These are phyloP conservation scores for Aureobasidium sp. DNA, from an alignment of 2,329 filamentous ascomycete genomes.

Conservation along the genomic window DNA sequence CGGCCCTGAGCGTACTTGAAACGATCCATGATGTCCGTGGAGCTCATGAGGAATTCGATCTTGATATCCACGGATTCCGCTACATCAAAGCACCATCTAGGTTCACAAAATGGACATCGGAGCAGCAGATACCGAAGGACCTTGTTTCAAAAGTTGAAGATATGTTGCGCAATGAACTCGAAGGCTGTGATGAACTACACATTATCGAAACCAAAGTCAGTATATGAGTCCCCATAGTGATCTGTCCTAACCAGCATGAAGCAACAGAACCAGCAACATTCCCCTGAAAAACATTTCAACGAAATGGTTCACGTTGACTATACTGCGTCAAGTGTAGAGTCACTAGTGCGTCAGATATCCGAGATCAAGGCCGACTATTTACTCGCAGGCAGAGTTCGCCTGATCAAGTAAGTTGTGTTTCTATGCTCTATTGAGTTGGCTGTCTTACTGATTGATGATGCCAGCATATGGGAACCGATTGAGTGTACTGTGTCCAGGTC, in stretches of 20 bases:
- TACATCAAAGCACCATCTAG: conserved; percentile 17
- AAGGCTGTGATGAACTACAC: conserved; percentile 21
- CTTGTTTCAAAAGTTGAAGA: conserved; percentile 17
- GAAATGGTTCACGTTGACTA: conserved; percentile 21
- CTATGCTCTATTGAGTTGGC: background rate
- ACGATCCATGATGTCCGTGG: conserved; percentile 17
- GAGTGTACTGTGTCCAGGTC: conserved; percentile 20
- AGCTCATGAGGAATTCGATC: conserved; percentile 13
- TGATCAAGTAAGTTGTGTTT: conserved; percentile 15
- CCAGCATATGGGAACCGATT: conserved; percentile 14
- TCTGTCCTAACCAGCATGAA: background rate
- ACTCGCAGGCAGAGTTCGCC: conserved; percentile 15
- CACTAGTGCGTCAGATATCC: conserved; percentile 18
- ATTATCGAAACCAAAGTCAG: conserved; percentile 17
- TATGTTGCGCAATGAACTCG: conserved; percentile 17
- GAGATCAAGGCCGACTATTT: conserved; percentile 21
- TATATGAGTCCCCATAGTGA: background rate
- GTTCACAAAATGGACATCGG: conserved; percentile 16
- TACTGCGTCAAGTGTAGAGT: conserved; percentile 20
- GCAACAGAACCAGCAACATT: background rate
- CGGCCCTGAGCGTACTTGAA: conserved; percentile 15
- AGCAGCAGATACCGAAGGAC: conserved; percentile 14
- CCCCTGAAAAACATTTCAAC: conserved; percentile 13
- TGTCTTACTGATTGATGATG: background rate
- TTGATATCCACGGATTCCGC: conserved; percentile 19